These are phyloP conservation scores for Cercophora scortea DNA, from an alignment of 495 filamentous ascomycete genomes.

Conservation along the genomic window DNA sequence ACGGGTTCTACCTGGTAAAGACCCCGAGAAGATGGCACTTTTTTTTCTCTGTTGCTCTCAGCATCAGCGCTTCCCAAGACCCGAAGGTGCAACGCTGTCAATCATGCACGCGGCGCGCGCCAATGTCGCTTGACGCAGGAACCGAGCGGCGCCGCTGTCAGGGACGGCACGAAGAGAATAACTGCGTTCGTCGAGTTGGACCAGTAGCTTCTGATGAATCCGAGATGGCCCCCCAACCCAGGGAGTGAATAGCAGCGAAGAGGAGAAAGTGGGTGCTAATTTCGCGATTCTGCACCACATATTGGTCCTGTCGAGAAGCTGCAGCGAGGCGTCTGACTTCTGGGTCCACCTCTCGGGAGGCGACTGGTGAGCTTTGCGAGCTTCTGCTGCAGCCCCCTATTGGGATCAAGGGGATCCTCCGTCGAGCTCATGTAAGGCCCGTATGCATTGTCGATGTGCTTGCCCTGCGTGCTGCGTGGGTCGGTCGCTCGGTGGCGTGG, in stretches of 20 bases:
- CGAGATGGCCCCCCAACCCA: neutral
- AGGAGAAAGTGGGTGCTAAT: neutral
- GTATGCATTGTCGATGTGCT: no score
- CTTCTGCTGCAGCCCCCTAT: constrained; percentile 2
- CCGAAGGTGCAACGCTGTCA: neutral
- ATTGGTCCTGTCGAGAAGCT: constrained; percentile 1
- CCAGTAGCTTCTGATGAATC: no score
- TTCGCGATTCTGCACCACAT: constrained; percentile 1
- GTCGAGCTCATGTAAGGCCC: no score
- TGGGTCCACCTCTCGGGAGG: neutral
- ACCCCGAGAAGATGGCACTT: no score
- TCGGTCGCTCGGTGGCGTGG: no score
- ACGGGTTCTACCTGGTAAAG: no score
- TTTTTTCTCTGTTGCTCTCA: no score
- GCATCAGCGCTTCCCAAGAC: constrained; percentile 3
- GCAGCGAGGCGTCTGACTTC: neutral
- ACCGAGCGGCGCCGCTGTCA: constrained; percentile 1
- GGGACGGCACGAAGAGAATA: no score
- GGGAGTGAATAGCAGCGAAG: neutral
- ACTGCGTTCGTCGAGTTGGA: no score
- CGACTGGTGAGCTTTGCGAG: neutral
- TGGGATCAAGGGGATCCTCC: neutral
- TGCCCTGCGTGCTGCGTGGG: no score
- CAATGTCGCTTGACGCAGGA: constrained; percentile 18
- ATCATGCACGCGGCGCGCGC: constrained; percentile 5